Evolutionary conservation across 1,284 basidiomycete genomes (phyloP).

Genomic region (Moniliella sp.): DNA sequence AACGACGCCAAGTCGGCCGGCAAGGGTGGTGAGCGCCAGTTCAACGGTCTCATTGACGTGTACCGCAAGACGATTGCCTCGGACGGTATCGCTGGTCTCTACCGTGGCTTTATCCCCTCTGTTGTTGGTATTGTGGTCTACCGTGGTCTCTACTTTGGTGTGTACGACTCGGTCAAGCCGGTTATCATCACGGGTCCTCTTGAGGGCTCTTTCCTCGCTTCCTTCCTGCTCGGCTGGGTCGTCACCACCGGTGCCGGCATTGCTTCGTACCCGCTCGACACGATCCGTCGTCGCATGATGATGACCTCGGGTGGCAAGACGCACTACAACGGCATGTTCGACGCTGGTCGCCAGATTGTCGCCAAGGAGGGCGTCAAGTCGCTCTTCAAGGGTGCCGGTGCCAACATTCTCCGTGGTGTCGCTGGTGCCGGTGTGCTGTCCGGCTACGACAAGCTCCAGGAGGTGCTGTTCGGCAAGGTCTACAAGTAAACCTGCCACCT

Average conservation of each 20-base stretch:
- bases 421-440: constrained; percentile 2
- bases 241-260: constrained; percentile 86
- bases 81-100: constrained; percentile 41
- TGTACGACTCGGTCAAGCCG: constrained; percentile 63
- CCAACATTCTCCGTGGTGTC: constrained; percentile 2
- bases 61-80: constrained; percentile 48
- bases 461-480: too few species aligned
- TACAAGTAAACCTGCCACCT: too few species aligned
- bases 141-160: constrained; percentile 58
- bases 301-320: constrained; percentile 42
- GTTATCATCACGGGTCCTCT: constrained; percentile 51
- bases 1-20: constrained; percentile 85
- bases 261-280: constrained; percentile 82
- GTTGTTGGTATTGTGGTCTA: constrained; percentile 87
- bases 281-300: constrained; percentile 50
- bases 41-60: constrained; percentile 82
- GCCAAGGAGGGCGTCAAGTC: constrained; percentile 61
- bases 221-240: constrained; percentile 75
- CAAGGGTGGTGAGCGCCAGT: constrained; percentile 80
- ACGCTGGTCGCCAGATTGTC: constrained; percentile 49
- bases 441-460: too few species aligned
- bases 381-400: constrained; percentile 54
- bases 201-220: constrained; percentile 70
- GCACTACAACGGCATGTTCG: constrained; percentile 37
- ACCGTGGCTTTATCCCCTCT: constrained; percentile 83